Evolutionary conservation across 306 rosid species (phyloP).

Genomic region (Acacia acuminata): DNA sequence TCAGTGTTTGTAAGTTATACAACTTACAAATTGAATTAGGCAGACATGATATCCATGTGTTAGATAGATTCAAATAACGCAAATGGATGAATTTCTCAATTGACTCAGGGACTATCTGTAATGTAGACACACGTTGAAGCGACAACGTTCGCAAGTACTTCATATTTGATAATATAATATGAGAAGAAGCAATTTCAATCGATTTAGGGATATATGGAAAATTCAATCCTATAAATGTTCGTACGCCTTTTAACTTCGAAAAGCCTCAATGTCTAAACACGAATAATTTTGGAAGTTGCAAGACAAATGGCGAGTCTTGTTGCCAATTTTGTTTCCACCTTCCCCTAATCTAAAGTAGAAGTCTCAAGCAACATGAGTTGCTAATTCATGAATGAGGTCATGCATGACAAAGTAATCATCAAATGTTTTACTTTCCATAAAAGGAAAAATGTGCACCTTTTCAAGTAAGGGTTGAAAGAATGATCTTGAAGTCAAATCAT

Average conservation of each 20-base stretch:
- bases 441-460: no score
- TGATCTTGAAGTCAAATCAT: background rate
- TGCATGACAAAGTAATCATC: background rate
- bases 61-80: background rate
- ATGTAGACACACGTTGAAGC: accelerated
- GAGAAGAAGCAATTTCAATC: background rate
- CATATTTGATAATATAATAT: background rate
- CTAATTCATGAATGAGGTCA: background rate
- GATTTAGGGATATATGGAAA: accelerated
- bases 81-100: background rate
- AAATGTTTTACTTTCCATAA: no score
- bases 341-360: background rate
- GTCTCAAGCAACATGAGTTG: background rate
- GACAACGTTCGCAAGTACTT: slow-evolving; percentile 10
- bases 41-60: accelerated
- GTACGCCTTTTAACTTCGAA: background rate
- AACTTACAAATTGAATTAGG: no score
- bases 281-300: background rate
- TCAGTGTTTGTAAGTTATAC: slow-evolving; percentile 28
- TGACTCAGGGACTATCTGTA: background rate
- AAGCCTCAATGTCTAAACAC: background rate
- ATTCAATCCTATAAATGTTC: slow-evolving; percentile 19
- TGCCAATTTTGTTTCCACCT: background rate
- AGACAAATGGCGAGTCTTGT: slow-evolving; percentile 2
- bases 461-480: background rate